Base-by-base conservation (phyloP, 306 rosid genomes). In the Hippophae tibetana region DNA sequence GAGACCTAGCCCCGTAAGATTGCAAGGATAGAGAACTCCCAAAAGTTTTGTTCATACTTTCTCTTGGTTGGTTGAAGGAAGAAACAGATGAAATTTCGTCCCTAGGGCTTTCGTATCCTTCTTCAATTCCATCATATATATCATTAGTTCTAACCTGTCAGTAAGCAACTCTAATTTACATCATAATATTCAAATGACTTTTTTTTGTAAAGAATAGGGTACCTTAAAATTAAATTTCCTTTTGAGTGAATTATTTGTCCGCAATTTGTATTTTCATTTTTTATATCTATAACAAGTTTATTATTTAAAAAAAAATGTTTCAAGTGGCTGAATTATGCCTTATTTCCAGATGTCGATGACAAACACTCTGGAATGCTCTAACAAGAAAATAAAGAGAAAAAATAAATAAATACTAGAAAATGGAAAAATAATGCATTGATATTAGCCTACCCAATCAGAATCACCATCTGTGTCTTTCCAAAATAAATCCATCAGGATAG, bases 401-500 rank as follows among this genome's bases (percentile, higher is more conserved):
- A 57, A 18, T 18, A 73, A 42, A 58, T 23, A 49, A 41, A 42
- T 40, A 64, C 44, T 47, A 10, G 18, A 6, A 61, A 52, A 67
- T 48, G 53, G 47, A 66, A 51, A 25, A 67, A 66, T 53, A 25
- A 9, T 44, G 23, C 46, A 49, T 42, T 63, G 74, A 55, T 64
- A 81, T 69, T 66, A 66, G 80, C 93, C 68, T 86, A 93, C 99
- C 99, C 99, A 93, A 66, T 89, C 97, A 62, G 90, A 84, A 72
- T 93, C 95, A 5, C 84, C 90, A 66, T 86, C 86, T 79, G 78
- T 70, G 85, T 82, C 90, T 82, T 93, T 93, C 99, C 95, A 93
- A 79, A 75, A 88, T 71, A 89, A 65, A 79, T 93, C 95, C 85
- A 79, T 83, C 65, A 80, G 99, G 77, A 76, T 73, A 69, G 90